These are phyloP conservation scores for Protea cynaroides DNA, from an alignment of 164 flowering plant species.

Conservation along the genomic window DNA sequence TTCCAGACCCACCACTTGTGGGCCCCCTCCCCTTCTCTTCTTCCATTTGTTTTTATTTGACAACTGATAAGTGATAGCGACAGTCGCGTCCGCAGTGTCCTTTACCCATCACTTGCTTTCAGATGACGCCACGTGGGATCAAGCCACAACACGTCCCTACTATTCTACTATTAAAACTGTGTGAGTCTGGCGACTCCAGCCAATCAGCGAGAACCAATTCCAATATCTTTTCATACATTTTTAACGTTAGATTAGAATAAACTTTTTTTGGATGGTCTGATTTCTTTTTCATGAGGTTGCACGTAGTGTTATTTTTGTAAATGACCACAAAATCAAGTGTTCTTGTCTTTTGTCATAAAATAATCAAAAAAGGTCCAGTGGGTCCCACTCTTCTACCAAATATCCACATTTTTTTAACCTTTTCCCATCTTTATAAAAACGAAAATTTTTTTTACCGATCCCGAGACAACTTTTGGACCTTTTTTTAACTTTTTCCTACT, in stretches of 20 bases:
- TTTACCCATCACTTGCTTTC: no score
- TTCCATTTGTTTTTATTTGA: no score
- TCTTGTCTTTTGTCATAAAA: no score
- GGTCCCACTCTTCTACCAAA: background rate
- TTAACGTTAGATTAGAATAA: no score
- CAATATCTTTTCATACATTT: background rate
- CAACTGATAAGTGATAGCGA: background rate
- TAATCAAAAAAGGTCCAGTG: background rate
- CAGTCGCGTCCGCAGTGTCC: background rate
- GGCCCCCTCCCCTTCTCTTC: background rate
- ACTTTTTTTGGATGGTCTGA: no score
- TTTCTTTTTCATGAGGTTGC: no score
- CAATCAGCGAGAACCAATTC: no score
- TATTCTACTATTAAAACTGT: background rate
- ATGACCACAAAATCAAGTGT: no score
- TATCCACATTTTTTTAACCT: conserved; percentile 3
- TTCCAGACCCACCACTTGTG: background rate
- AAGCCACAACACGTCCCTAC: no score
- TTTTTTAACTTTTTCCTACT: no score
- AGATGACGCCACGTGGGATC: background rate
- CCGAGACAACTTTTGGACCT: conserved; percentile 2
- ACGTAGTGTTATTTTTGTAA: no score
- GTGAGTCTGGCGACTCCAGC: background rate
- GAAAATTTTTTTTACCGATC: conserved; percentile 10
- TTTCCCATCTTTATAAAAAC: background rate